Base-by-base conservation (phyloP, 139 green algal species). In the Chlorella ohadii region DNA sequence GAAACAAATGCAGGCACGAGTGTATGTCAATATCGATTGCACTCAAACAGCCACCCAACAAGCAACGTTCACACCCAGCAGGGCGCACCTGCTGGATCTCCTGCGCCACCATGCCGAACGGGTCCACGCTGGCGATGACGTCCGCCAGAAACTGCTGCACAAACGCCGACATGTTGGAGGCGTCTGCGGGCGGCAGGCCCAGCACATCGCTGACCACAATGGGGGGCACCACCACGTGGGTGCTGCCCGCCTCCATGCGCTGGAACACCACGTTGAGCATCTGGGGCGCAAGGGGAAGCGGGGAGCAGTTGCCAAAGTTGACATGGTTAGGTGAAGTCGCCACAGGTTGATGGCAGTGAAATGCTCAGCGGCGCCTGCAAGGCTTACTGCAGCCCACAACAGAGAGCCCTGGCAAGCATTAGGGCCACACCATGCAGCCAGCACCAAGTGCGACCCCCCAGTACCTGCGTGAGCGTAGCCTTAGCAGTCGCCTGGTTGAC, bases 221-320 rank as follows among this genome's bases (percentile, higher is more conserved):
- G 55, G 87, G 82, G 3, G 82, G 87, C 39, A 86, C 55, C 36
- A 88, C 68, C 57, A 88, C 77, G 31, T 47, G 25, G 41, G 78
- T 39, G 33, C 73, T 87, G 59, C 88, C 83, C 27, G 91, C 90
- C 91, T 99, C 97, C 94, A 99, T 97, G 51, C 97, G 90, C 88
- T 97, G 94, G 85, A 99, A 98, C 44, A 98, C 95, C 56, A 98
- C 91, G 71, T 97, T 97, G 22, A 99, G 88, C 93, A 99, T 99
- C 82, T 90, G 86, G 11, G 59, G 59, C 38, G 38, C 36, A 31
- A 9, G 56, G 27, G 73, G 17, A 41, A 44, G 44, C 27, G 65
- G 65, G 31, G 65, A n/a, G 13, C 4, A 9, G 44, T n/a, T n/a
- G n/a, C n/a, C n/a, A n/a, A n/a, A n/a, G n/a, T n/a, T n/a, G n/a